phyloP scores from a whole-genome alignment of 2,329 filamentous ascomycete species.

The Cordyceps javanica region DNA sequence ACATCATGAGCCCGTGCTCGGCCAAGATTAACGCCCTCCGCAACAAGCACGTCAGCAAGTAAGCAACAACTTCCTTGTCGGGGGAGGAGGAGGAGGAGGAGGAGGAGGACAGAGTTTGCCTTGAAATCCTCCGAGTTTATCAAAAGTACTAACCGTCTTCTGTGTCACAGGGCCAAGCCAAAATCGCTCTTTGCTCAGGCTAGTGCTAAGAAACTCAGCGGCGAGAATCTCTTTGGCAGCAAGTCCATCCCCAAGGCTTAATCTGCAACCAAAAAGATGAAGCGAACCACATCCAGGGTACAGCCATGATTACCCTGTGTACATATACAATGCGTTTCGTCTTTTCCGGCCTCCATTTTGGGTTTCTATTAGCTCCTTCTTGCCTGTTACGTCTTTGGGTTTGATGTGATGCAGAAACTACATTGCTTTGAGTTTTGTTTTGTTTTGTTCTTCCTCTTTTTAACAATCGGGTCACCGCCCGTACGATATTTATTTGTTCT shows the following conservation, averaged over 20 bases:
- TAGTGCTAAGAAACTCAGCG: constrained; percentile 55
- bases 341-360: neutral
- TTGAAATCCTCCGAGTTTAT: too few species aligned
- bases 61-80: constrained; percentile 34
- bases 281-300: neutral
- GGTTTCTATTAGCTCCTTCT: neutral
- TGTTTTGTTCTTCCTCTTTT: too few species aligned
- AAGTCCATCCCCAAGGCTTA: constrained; percentile 28
- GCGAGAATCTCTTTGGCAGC: constrained; percentile 37
- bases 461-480: neutral
- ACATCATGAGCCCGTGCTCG: constrained; percentile 80
- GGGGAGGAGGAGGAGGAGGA: too few species aligned
- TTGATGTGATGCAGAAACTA: constrained; percentile 5
- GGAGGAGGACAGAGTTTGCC: too few species aligned
- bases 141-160: neutral
- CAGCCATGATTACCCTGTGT: neutral
- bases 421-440: constrained; percentile 2
- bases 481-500: neutral
- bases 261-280: neutral
- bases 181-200: constrained; percentile 63
- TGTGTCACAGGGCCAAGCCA: constrained; percentile 50
- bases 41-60: constrained; percentile 76
- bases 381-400: constrained; percentile 5
- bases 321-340: constrained; percentile 8
- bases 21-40: constrained; percentile 77